Evolutionary conservation across 2,329 filamentous ascomycete genomes (phyloP).

Genomic region (Arachnopeziza araneosa): DNA sequence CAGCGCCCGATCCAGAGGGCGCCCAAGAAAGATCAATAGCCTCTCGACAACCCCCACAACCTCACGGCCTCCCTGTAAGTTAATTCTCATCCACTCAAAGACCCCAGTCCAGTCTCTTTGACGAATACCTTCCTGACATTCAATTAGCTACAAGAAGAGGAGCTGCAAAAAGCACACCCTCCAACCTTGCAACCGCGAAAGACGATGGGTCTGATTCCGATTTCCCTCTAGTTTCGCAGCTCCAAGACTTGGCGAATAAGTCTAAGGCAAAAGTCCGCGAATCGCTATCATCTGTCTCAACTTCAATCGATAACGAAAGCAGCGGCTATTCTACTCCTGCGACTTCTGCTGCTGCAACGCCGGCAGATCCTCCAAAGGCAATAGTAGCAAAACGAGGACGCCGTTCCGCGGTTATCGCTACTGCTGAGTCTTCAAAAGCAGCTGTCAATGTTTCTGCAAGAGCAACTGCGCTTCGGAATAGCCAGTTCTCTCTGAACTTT

Average conservation of each 20-base stretch:
- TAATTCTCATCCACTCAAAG: neutral
- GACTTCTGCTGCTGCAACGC: slow-evolving; percentile 53
- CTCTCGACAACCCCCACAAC: neutral
- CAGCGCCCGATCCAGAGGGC: neutral
- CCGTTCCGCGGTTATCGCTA: slow-evolving; percentile 6
- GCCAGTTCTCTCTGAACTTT: slow-evolving; percentile 42
- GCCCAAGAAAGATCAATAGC: neutral
- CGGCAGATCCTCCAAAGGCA: slow-evolving; percentile 23
- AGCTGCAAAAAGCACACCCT: neutral
- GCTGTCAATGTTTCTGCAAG: slow-evolving; percentile 39
- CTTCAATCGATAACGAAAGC: slow-evolving; percentile 33
- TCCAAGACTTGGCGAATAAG: slow-evolving; percentile 12
- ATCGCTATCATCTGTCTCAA: slow-evolving; percentile 35
- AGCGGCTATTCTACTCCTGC: slow-evolving; percentile 55
- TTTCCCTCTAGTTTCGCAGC: neutral
- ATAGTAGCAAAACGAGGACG: slow-evolving; percentile 24
- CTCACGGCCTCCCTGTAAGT: neutral
- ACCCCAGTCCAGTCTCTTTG: neutral
- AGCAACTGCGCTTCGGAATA: slow-evolving; percentile 42
- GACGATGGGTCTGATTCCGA: neutral
- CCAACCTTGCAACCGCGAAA: neutral
- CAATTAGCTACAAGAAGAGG: neutral
- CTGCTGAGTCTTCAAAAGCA: slow-evolving; percentile 7
- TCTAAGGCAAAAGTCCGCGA: slow-evolving; percentile 26
- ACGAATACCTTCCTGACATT: neutral